A percentile compares a stretch with the other conserved stretches of the same genome.
phyloP scores from a whole-genome alignment of 495 filamentous ascomycete species.

The Aspergillus ellipticus region DNA sequence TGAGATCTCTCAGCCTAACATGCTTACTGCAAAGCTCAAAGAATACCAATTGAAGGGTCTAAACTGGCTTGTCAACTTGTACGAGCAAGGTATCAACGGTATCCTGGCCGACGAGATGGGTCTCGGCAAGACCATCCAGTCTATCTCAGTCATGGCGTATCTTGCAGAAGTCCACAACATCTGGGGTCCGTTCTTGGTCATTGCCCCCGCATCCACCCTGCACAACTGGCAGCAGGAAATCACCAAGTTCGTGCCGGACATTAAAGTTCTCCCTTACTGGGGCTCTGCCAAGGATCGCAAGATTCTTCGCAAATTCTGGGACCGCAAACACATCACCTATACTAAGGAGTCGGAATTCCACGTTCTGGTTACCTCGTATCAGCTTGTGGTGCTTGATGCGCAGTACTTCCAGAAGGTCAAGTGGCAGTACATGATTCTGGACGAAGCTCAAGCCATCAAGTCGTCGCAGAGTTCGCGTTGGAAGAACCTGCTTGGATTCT shows the following conservation, averaged over 20 bases:
- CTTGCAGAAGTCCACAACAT: constrained; percentile 95
- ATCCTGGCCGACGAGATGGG: constrained; percentile 99
- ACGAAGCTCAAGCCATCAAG: constrained; percentile 98
- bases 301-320: constrained; percentile 97
- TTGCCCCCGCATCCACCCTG: constrained; percentile 91
- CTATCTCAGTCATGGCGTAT: constrained; percentile 98
- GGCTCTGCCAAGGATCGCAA: constrained; percentile 92
- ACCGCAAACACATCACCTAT: constrained; percentile 94
- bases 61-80: constrained; percentile 98
- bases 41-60: constrained; percentile 98
- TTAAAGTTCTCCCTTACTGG: constrained; percentile 97
- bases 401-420: constrained; percentile 97
- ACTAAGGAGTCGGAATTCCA: constrained; percentile 90
- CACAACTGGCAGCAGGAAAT: constrained; percentile 99
- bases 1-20: constrained; percentile 89
- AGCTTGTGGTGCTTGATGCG: constrained; percentile 91
- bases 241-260: constrained; percentile 81
- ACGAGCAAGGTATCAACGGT: constrained; percentile 99
- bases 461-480: constrained; percentile 93
- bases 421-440: constrained; percentile 99
- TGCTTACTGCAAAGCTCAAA: constrained; percentile 90
- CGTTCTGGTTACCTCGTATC: constrained; percentile 94
- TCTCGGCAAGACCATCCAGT: constrained; percentile 97
- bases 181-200: constrained; percentile 97
- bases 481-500: constrained; percentile 92